phyloP scores from a whole-genome alignment of 768 basidiomycete species.

The Mycena vulgaris region DNA sequence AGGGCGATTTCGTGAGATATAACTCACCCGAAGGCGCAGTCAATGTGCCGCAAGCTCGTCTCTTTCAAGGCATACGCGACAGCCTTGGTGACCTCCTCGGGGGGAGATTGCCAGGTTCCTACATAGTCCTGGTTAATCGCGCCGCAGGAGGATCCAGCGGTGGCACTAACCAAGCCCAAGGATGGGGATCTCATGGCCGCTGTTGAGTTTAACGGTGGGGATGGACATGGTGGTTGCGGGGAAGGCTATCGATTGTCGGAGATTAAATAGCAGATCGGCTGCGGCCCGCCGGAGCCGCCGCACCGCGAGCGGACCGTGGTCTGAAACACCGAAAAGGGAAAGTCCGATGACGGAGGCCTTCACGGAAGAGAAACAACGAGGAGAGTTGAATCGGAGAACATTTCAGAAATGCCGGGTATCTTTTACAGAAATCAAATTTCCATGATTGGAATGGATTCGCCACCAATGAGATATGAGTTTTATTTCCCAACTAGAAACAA shows the following conservation, averaged over 20 bases:
- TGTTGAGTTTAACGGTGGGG: conserved; percentile 74
- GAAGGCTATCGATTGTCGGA: conserved; percentile 10
- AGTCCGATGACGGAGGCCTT: too few relatives aligned
- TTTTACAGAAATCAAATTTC: too few relatives aligned
- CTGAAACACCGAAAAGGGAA: too few relatives aligned
- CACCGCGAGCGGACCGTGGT: neutral
- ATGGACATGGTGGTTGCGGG: conserved; percentile 46
- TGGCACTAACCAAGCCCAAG: conserved; percentile 68
- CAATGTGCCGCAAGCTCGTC: conserved; percentile 83
- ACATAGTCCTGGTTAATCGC: conserved; percentile 12
- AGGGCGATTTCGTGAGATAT: neutral
- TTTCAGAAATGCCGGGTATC: too few relatives aligned
- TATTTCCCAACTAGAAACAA: too few relatives aligned
- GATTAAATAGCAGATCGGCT: conserved; percentile 6
- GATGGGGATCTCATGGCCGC: conserved; percentile 67
- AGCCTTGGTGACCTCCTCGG: conserved; percentile 79
- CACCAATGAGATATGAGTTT: too few relatives aligned
- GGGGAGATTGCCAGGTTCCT: conserved; percentile 89
- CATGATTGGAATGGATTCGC: too few relatives aligned
- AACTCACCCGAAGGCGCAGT: conserved; percentile 66
- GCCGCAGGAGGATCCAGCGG: too few relatives aligned
- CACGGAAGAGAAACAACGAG: too few relatives aligned
- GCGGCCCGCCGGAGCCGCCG: neutral
- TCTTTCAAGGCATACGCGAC: conserved; percentile 83
- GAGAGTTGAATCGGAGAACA: too few relatives aligned